A percentile compares a stretch with the other conserved stretches of the same genome.
Conservation (phyloP, 768 basidiomycete genomes). For the Termitomyces sp. region DNA sequence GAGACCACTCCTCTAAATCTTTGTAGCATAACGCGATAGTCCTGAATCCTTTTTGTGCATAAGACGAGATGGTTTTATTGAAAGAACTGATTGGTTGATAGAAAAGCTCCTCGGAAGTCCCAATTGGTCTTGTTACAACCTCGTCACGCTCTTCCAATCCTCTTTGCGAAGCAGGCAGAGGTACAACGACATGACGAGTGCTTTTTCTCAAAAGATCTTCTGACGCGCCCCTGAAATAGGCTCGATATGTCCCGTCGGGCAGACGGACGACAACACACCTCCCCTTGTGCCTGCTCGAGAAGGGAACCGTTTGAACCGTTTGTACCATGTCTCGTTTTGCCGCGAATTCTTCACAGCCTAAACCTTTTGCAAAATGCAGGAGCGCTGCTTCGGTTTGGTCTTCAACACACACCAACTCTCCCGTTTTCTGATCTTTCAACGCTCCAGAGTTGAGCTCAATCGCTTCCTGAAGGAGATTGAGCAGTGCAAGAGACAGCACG, state of each 20-base stretch:
- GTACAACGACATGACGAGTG: constrained; percentile 66
- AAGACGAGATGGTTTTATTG: constrained; percentile 87
- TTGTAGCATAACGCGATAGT: constrained; percentile 94
- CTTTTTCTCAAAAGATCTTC: constrained; percentile 60
- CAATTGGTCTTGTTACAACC: constrained; percentile 58
- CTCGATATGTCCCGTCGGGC: constrained; percentile 39
- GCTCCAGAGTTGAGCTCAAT: constrained; percentile 93
- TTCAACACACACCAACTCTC: constrained; percentile 68
- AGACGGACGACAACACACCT: constrained; percentile 87
- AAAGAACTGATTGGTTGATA: constrained; percentile 87
- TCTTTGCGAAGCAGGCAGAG: constrained; percentile 28
- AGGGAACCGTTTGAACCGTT: constrained; percentile 86
- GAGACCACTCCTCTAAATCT: constrained; percentile 77
- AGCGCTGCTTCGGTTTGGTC: constrained; percentile 74
- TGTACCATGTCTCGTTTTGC: constrained; percentile 53
- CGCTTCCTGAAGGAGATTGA: constrained; percentile 70
- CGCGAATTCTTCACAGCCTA: constrained; percentile 72
- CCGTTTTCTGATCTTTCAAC: too few species aligned
- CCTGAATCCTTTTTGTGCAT: constrained; percentile 56
- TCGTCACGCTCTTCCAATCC: constrained; percentile 13
- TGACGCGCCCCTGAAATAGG: constrained; percentile 90
- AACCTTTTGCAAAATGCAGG: constrained; percentile 70
- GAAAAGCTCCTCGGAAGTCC: constrained; percentile 80
- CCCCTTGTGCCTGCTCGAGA: constrained; percentile 88
- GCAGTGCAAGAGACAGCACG: constrained; percentile 55